Conservation (phyloP, 73 alveolate genomes). For the Paramecium caudatum region DNA sequence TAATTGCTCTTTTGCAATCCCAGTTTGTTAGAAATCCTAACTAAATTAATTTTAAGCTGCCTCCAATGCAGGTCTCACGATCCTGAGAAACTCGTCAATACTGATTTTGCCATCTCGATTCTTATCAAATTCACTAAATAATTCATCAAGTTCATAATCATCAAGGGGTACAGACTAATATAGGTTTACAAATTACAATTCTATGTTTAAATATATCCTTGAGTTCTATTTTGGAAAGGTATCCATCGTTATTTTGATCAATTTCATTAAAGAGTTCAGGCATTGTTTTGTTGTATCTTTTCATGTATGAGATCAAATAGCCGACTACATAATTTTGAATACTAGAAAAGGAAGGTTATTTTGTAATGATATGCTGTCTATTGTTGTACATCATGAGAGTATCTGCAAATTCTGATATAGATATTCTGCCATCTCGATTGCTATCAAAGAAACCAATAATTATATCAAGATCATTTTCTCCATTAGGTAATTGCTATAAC, state of each 20-base stretch:
- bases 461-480: background rate
- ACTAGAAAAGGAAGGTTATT: background rate
- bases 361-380: background rate
- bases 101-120: background rate
- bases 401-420: slow-evolving; percentile 76
- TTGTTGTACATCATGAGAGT: background rate
- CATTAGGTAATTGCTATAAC: background rate
- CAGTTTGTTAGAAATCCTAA: background rate
- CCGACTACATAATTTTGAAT: slow-evolving; percentile 42
- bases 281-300: background rate
- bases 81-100: background rate
- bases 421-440: slow-evolving; percentile 79
- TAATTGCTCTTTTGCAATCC: background rate
- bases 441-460: slow-evolving; percentile 69
- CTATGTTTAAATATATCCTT: slow-evolving; percentile 24
- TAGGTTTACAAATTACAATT: background rate
- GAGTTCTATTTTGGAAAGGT: background rate
- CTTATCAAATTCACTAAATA: slow-evolving; percentile 38
- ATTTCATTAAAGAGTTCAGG: slow-evolving; percentile 53
- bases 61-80: slow-evolving; percentile 51
- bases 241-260: background rate
- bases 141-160: slow-evolving; percentile 29
- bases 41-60: background rate
- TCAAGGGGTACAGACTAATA: slow-evolving; percentile 34
- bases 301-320: slow-evolving; percentile 27